A percentile compares a stretch with the other conserved stretches of the same genome.
Conservation (phyloP, 2,329 filamentous ascomycete species). For the Calonectria hongkongensis region DNA sequence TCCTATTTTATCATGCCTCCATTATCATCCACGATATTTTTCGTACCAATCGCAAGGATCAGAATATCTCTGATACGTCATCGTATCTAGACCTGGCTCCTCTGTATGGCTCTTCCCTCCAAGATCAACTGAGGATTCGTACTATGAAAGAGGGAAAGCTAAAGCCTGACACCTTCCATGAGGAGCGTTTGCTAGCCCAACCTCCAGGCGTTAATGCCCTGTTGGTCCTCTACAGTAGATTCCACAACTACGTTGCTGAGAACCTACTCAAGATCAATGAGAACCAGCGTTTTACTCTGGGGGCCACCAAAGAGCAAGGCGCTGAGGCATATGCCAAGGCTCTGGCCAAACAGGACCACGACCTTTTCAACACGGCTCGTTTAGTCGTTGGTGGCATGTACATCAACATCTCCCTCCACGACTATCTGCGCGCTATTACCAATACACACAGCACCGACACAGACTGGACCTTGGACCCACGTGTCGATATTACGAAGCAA, state of each 20-base stretch:
- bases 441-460: constrained; percentile 75
- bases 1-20: constrained; percentile 84
- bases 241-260: constrained; percentile 81
- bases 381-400: constrained; percentile 73
- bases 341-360: constrained; percentile 67
- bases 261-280: constrained; percentile 81
- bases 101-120: constrained; percentile 80
- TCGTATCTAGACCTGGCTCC: constrained; percentile 85
- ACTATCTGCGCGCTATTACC: constrained; percentile 77
- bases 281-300: constrained; percentile 71
- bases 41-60: constrained; percentile 73
- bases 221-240: constrained; percentile 81
- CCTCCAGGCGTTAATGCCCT: constrained; percentile 80
- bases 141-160: constrained; percentile 79
- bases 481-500: constrained; percentile 68
- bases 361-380: constrained; percentile 74
- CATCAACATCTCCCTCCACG: constrained; percentile 73
- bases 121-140: constrained; percentile 78
- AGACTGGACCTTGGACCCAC: constrained; percentile 78
- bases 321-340: constrained; percentile 52
- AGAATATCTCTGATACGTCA: constrained; percentile 79
- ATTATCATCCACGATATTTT: constrained; percentile 69
- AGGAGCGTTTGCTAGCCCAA: constrained; percentile 78
- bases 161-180: constrained; percentile 82
- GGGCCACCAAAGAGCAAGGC: constrained; percentile 51